Percentiles rank a stretch among this genome's conserved stretches.
phyloP scores from a whole-genome alignment of 2,329 filamentous ascomycete species.

The Colletotrichum truncatum region DNA sequence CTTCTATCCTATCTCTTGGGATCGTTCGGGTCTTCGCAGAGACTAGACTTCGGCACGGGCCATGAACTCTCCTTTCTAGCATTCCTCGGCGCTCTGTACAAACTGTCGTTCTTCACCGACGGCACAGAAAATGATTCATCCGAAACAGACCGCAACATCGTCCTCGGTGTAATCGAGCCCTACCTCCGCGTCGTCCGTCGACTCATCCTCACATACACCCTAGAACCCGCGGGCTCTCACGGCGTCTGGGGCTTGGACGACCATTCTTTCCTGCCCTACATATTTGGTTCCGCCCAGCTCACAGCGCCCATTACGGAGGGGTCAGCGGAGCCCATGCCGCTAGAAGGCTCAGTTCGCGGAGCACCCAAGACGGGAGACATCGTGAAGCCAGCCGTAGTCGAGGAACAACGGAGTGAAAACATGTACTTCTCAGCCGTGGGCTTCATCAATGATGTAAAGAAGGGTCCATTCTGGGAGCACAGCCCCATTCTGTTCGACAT shows the following conservation, averaged over 20 bases:
- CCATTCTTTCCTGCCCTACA: constrained; percentile 92
- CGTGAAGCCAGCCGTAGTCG: constrained; percentile 69
- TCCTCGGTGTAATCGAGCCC: constrained; percentile 84
- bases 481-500: constrained; percentile 93
- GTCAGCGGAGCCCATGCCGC: constrained; percentile 70
- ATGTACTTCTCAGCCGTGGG: constrained; percentile 96
- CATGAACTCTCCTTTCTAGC: constrained; percentile 96
- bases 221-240: constrained; percentile 95
- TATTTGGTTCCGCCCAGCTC: constrained; percentile 93
- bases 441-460: constrained; percentile 98
- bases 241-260: constrained; percentile 99
- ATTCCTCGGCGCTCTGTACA: constrained; percentile 91
- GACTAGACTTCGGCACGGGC: constrained; percentile 94
- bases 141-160: constrained; percentile 79
- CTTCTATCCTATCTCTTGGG: constrained; percentile 76
- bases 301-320: constrained; percentile 75
- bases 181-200: constrained; percentile 84
- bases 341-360: constrained; percentile 79
- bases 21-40: constrained; percentile 85
- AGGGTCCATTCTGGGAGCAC: constrained; percentile 96
- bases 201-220: constrained; percentile 88
- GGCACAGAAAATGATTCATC: constrained; percentile 38
- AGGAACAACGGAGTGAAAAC: constrained; percentile 72
- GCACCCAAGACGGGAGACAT: constrained; percentile 79
- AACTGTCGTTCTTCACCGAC: constrained; percentile 76